Conservation (phyloP, 164 flowering plant genomes). For the Tinospora cordifolia region DNA sequence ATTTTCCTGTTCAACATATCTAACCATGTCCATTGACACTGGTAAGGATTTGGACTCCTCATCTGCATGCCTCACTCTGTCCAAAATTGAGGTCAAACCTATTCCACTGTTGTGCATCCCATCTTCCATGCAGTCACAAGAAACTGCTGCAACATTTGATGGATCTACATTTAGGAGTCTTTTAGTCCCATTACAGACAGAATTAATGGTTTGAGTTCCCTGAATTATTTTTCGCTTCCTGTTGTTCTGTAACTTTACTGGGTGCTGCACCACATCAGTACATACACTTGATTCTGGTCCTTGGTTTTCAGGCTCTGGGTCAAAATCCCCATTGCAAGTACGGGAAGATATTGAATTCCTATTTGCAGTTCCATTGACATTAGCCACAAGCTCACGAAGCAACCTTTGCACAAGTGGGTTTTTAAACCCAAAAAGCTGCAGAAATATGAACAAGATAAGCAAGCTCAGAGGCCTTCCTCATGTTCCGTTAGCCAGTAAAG, state of each 20-base stretch:
- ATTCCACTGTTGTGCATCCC: background rate
- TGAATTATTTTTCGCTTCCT: conserved; percentile 52
- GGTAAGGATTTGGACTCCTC: conserved; percentile 13
- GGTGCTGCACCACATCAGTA: conserved; percentile 30
- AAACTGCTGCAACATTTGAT: conserved; percentile 12
- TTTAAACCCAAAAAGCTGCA: conserved; percentile 94
- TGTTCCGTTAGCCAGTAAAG: background rate
- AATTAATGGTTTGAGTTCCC: conserved; percentile 19
- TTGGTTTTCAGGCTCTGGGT: conserved; percentile 16
- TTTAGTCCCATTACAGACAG: conserved; percentile 18
- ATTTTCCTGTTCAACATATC: conserved; percentile 13
- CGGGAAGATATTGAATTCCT: conserved; percentile 25
- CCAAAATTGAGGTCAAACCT: conserved; percentile 13
- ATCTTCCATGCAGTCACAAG: conserved; percentile 17
- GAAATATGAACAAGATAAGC: conserved; percentile 12
- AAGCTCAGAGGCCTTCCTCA: background rate
- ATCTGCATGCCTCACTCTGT: conserved; percentile 14
- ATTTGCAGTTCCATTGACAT: conserved; percentile 42
- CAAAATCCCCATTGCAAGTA: conserved; percentile 23
- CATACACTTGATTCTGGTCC: conserved; percentile 15
- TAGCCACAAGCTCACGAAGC: conserved; percentile 71
- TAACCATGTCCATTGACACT: conserved; percentile 12
- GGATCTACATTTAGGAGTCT: conserved; percentile 20
- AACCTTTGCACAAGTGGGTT: conserved; percentile 74
- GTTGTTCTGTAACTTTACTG: conserved; percentile 26